Base-by-base conservation (phyloP, 371 early-diverging fungal genomes). In the Sporodiniella umbellata region DNA sequence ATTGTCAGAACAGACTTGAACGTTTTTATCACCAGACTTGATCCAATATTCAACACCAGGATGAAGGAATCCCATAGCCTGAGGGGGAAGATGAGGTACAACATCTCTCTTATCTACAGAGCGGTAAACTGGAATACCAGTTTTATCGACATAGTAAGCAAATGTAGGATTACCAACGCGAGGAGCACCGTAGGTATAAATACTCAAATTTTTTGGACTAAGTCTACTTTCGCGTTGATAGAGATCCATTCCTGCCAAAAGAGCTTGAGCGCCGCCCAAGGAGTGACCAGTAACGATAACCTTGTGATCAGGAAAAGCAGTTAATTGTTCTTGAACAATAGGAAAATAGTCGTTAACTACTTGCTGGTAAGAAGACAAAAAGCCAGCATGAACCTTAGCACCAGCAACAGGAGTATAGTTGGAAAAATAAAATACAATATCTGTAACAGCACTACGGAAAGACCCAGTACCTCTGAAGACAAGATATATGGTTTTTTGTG, bases 391-490 rank as follows among this genome's bases (percentile, higher is more conserved):
- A 31, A 66, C 55, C 14, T 40, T 48, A 6, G 66, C 66, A 4
- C 62, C 62, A 6, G 44, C 19, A 24, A 61, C 58, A 15, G 58
- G 48, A 30, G 52, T 30, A 17, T 66, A 66, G 7, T 26, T 15
- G 11, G 44, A 19, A 4, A 40, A 43, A 8, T 25, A 22, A 18
- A 57, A 40, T 14, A 37, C 8, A 2, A 52, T 11, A 39, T 62
- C 63, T 43, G 60, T 26, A 15, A 60, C 26, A 11, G 38, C 15
- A 35, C 50, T 60, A 33, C 44, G 21, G 33, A 53, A 35, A 18
- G 60, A 60, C n/a, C 46, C 47, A 1, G 60, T 60, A 6, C 66
- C 66, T 30, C 62, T 48, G 44, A 62, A 66, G 1, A 44, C 52
- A 45, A 66, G 31, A 19, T 66, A 45, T 7, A 66, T 58, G 8